Evolutionary conservation across 2,329 filamentous ascomycete species (phyloP), one percentile per base, ranked within the genome.

Genomic region (Verticillium zaregamsianum): DNA sequence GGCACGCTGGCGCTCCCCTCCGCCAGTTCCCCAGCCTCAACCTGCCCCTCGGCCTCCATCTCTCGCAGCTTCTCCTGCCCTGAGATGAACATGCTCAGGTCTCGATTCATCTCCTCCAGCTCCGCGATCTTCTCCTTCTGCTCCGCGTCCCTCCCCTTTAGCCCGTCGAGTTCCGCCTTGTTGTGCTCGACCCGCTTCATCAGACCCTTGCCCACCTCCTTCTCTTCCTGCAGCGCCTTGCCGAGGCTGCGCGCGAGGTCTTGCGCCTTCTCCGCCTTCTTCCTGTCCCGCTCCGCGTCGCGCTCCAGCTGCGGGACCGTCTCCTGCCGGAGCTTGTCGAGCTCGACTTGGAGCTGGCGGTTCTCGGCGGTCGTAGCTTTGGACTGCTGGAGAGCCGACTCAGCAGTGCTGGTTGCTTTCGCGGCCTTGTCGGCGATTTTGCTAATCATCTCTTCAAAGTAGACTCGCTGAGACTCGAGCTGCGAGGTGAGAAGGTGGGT

Each of bases 401-500:
- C 88, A 0, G 90, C 91, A 0, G 85, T 81, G 0, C 86, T 81
- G 0, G 86, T 82, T 0, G 93, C 92, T 69, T 90, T 86, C 1
- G 88, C 84, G 0, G 93, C 93, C 77, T 98, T 98, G 74, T 96
- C 92, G 0, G 90, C 93, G 0, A 92, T 92, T 65, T 96, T 92
- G 69, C 89, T 90, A 59, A 99, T 85, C 73, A 96, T 87, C 68
- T 96, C 94, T 73, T 98, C 94, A 68, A 96, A 99, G 76, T 98
- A 99, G 0, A 91, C 83, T 11, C 95, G 86, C 73, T 99, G 95
- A 54, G 90, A 93, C 72, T 98, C 95, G 2, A 99, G 86, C 71
- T 99, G 95, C 63, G 89, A 93, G 3, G 92, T 96, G 12, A 99
- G 85, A 2, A 99, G 86, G 71, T 97, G 93, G 0, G 94, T 95